Base-by-base conservation (phyloP, 345 rosid species). In the Moricandia moricandioides region DNA sequence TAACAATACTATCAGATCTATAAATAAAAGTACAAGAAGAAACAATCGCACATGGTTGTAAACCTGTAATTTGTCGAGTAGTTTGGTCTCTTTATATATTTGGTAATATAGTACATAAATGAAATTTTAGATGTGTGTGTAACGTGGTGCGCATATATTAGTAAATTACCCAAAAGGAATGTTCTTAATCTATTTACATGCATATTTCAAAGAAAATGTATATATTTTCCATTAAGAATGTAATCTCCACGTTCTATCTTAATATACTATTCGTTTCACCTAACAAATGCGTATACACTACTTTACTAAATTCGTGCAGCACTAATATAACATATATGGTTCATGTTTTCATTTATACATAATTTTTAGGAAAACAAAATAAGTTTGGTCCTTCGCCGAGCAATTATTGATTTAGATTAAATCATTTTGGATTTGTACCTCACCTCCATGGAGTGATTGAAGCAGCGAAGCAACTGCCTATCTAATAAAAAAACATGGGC, bases 191-290 rank as follows among this genome's bases (percentile, higher is more conserved):
- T 56, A 57, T 12, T 24, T 17, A 33, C 16, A 49, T 71, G 67
- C 67, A 65, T 27, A 77, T 34, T 76, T 62, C 10, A 31, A 39
- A 63, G 6, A 54, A 30, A 7, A 4, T 39, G 5, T 62, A 31
- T 4, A 65, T 62, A 13, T 54, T 55, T 70, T 33, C 52, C 52
- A n/a, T 47, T 47, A 70, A 57, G 62, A 65, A 58, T 71, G 57
- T 49, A 16, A 37, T 77, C 67, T 57, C 27, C 81, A 77, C 72
- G 76, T 77, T 65, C 51, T 49, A 52, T 59, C 65, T 18, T 34
- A 49, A 35, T 71, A 77, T 59, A 65, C n/a, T 77, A 71, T 65
- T 59, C 63, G 3, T 71, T 71, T 66, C 77, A 71, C 72, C 72
- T 13, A 78, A 78, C 71, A 62, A 59, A 66, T 58, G 47, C 68